These are phyloP conservation scores for Candida odintsovae DNA, from an alignment of 805 yeast genomes.

Conservation along the genomic window DNA sequence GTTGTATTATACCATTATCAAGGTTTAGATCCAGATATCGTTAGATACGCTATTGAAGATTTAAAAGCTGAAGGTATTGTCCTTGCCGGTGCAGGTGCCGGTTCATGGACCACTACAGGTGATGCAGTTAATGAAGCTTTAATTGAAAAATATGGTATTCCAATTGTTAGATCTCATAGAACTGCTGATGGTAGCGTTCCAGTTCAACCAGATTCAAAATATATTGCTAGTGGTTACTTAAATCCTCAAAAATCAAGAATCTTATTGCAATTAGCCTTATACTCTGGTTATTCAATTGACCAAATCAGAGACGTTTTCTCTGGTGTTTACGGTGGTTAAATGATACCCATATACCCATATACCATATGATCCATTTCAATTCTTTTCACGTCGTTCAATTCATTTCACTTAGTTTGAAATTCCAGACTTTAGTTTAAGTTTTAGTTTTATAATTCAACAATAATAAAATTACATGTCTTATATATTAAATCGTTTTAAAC, in stretches of 20 bases:
- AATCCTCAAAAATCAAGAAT: conserved; percentile 63
- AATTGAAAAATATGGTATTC: conserved; percentile 33
- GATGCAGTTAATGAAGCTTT: conserved; percentile 37
- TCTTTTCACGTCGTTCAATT: too few relatives aligned
- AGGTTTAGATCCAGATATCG: conserved; percentile 42
- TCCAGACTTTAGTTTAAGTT: too few relatives aligned
- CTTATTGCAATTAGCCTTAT: conserved; percentile 47
- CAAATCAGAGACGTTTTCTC: conserved; percentile 31
- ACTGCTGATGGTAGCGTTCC: conserved; percentile 68
- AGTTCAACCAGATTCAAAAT: conserved; percentile 34
- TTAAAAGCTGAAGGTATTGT: conserved; percentile 48
- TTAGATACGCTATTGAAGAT: conserved; percentile 38
- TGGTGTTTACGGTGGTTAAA: conserved; percentile 35
- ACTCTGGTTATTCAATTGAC: conserved; percentile 26
- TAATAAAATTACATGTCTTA: too few relatives aligned
- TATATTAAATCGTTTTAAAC: too few relatives aligned
- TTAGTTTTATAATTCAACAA: too few relatives aligned
- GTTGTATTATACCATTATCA: conserved; percentile 58
- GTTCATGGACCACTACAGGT: conserved; percentile 40
- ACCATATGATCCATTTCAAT: background rate
- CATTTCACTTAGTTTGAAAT: too few relatives aligned
- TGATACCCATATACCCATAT: background rate
- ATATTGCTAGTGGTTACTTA: conserved; percentile 54
- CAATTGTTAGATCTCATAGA: conserved; percentile 56
- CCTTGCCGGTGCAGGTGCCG: conserved; percentile 68